A percentile compares a stretch with the other conserved stretches of the same genome.
These are phyloP conservation scores for Cajanus cajan DNA, from an alignment of 306 rosid genomes.

Conservation along the genomic window DNA sequence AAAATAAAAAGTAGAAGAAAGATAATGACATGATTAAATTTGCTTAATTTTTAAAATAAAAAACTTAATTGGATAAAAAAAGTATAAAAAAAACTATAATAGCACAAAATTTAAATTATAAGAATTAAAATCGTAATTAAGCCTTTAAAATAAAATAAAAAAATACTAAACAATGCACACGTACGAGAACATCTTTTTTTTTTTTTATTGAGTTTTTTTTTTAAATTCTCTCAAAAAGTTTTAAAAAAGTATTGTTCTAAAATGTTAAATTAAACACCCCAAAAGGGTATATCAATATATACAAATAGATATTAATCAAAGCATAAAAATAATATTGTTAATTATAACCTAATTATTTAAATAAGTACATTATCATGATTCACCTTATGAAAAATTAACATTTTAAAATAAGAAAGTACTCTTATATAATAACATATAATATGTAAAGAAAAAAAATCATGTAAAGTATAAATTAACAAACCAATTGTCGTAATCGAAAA, in stretches of 20 bases:
- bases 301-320: not conserved
- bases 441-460: not conserved
- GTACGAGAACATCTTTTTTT: not conserved
- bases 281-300: not conserved
- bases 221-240: not conserved
- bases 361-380: not conserved
- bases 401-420: not conserved
- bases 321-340: not conserved
- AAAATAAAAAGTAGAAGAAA: no score
- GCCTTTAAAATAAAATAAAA: no score
- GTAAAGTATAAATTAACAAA: not conserved
- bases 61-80: no score
- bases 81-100: no score
- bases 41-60: no score
- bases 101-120: no score
- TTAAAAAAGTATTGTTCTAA: not conserved
- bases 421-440: not conserved
- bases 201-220: not conserved
- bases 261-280: not conserved
- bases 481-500: not conserved
- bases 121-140: no score
- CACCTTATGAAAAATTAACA: not conserved
- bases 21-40: no score
- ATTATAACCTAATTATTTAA: not conserved
- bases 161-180: not conserved